Evolutionary conservation across 352 stramenopile species (phyloP), one percentile per base, ranked within the genome.

Genomic region (Pilasporangium apinafurcum): DNA sequence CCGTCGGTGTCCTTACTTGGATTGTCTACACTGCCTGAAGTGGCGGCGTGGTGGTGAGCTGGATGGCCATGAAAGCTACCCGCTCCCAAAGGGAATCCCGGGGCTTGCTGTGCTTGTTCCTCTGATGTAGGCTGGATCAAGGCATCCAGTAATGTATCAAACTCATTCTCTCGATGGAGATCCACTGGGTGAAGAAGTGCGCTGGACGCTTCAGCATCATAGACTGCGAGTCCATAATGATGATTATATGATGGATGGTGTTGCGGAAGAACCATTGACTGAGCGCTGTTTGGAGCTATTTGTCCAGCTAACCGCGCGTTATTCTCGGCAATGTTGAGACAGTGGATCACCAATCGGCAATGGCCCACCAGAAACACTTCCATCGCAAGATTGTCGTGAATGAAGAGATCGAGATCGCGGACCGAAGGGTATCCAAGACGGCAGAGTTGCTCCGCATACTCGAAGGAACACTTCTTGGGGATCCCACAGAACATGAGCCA

Each of bases 401-500:
- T n/a, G 26, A 79, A 67, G 34, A 73, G 65, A 47, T 82, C 66
- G 30, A 87, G 59, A 18, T 85, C 68, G n/a, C 57, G 58, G 27
- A 83, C 62, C 22, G 46, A 51, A 28, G 76, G 62, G 52, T 86
- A 86, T 14, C 72, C 72, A n/a, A 77, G 59, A 39, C 58, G 74
- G 28, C 66, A 65, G 4, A 88, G 52, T 17, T 62, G 58, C 40
- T 82, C 72, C 14, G 68, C 63, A 54, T 88, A 88, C 50, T 77
- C 44, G 40, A 65, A 73, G 29, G 62, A 62, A 30, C 45, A 56
- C 17, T 53, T 41, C 25, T 62, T 62, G 5, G 76, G 65, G 40
- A 88, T 72, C 28, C 58, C 46, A 50, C 76, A 84, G 8, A 65
- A 55, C 48, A 68, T 54, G 28, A 88, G 55, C 76, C 76, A 88